phyloP scores from a whole-genome alignment of 1,284 basidiomycete genomes.

The Ceratobasidium sp. region DNA sequence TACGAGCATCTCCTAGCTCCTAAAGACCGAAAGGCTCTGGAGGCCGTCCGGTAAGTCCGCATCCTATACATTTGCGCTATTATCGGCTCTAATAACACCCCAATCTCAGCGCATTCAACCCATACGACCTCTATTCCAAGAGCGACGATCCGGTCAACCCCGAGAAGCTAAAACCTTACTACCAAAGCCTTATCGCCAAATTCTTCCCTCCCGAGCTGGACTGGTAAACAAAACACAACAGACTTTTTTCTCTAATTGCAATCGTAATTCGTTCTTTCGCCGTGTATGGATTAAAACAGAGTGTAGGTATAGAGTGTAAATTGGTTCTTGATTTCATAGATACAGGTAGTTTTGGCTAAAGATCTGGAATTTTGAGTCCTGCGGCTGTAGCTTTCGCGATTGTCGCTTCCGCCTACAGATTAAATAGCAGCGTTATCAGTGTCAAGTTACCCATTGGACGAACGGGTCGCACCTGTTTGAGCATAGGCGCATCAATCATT shows the following conservation, averaged over 20 bases:
- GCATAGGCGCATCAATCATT: constrained; percentile 95
- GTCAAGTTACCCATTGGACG: too few relatives aligned
- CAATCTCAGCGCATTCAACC: constrained; percentile 73
- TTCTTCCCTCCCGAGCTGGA: constrained; percentile 84
- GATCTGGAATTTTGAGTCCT: constrained; percentile 70
- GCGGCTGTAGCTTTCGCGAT: constrained; percentile 74
- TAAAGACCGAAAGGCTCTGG: constrained; percentile 68
- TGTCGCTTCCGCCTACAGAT: constrained; percentile 69
- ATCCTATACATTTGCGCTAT: neutral
- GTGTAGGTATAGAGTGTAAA: constrained; percentile 16
- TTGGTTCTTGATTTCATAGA: neutral
- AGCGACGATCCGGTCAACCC: constrained; percentile 77
- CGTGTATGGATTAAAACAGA: neutral
- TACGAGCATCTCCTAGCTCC: constrained; percentile 80
- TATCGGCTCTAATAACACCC: neutral
- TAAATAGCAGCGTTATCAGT: too few relatives aligned
- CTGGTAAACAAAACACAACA: constrained; percentile 66
- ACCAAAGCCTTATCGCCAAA: constrained; percentile 82
- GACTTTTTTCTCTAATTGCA: neutral
- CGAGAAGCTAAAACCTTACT: constrained; percentile 81
- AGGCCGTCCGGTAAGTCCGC: constrained; percentile 66
- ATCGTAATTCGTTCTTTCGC: constrained; percentile 8
- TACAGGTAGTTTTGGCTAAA: constrained; percentile 36
- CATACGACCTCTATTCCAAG: constrained; percentile 93
- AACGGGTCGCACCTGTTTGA: constrained; percentile 73